A percentile compares a stretch with the other conserved stretches of the same genome.
Evolutionary conservation across 1,139 yeast genomes (phyloP).

Genomic region (Wickerhamiella pararugosa): DNA sequence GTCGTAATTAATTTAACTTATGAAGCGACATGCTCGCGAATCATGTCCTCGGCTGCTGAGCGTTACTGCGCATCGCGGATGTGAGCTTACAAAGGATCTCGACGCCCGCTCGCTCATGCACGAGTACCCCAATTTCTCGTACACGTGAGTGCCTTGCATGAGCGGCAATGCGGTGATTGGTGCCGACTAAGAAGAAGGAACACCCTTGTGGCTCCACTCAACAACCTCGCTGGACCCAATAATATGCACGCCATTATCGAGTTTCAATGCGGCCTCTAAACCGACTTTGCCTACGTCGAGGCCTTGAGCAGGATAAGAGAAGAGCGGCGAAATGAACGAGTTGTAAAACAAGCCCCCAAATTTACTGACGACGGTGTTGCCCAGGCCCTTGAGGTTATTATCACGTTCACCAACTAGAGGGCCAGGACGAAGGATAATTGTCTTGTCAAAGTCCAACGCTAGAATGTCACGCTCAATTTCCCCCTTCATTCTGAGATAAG

Average conservation of each 20-base stretch:
- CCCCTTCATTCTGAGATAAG: conserved; percentile 30
- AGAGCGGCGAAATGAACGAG: conserved; percentile 7
- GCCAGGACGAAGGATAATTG: conserved; percentile 63
- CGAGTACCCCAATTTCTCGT: no score
- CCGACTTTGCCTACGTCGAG: conserved; percentile 13
- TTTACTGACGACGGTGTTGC: background rate
- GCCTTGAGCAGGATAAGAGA: conserved; percentile 11
- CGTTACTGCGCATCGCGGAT: no score
- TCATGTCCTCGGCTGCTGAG: no score
- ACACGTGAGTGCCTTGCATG: no score
- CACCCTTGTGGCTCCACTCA: background rate
- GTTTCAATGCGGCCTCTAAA: conserved; percentile 7
- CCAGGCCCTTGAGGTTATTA: conserved; percentile 5
- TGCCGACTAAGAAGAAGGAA: no score
- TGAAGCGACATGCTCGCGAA: no score
- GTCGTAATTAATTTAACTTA: no score
- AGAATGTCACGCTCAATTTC: conserved; percentile 20
- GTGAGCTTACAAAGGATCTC: no score
- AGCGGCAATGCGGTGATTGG: no score
- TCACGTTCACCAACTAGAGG: conserved; percentile 44
- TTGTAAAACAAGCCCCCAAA: conserved; percentile 9
- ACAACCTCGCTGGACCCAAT: conserved; percentile 9
- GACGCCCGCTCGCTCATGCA: no score
- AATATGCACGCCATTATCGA: conserved; percentile 12
- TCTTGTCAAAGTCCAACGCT: conserved; percentile 45